phyloP scores from a whole-genome alignment of 768 basidiomycete species.

The Antrodiella citrinella region DNA sequence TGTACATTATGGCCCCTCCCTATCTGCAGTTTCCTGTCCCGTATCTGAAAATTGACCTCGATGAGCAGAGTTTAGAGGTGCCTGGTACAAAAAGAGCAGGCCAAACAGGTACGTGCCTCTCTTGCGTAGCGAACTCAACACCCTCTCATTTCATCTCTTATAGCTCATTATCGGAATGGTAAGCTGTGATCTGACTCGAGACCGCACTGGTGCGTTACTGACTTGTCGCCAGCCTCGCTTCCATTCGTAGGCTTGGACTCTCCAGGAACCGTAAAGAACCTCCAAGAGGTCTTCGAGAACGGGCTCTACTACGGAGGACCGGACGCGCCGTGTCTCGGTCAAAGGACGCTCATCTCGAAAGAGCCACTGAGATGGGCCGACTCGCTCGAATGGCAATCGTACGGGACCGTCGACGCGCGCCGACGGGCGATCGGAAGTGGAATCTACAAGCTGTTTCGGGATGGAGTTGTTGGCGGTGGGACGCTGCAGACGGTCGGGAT shows the following conservation, averaged over 20 bases:
- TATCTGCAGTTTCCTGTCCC: not conserved
- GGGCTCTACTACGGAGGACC: constrained; percentile 45
- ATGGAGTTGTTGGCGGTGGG: constrained; percentile 51
- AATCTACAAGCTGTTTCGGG: constrained; percentile 53
- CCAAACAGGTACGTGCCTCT: constrained; percentile 48
- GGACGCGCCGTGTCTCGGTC: constrained; percentile 54
- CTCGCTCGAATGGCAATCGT: constrained; percentile 69
- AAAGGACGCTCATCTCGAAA: constrained; percentile 54
- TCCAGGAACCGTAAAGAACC: constrained; percentile 42
- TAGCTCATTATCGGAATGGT: constrained; percentile 75
- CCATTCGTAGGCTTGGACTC: constrained; percentile 45
- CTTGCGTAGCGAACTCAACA: not conserved
- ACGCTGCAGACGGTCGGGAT: constrained; percentile 73
- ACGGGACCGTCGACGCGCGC: constrained; percentile 61
- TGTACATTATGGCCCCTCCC: too few relatives aligned
- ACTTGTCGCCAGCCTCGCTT: constrained; percentile 38
- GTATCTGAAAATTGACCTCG: not conserved
- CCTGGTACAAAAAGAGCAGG: constrained; percentile 77
- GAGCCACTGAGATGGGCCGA: constrained; percentile 64
- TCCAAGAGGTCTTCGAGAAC: constrained; percentile 58
- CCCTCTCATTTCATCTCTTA: constrained; percentile 8
- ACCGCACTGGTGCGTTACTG: not conserved
- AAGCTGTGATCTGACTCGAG: constrained; percentile 14
- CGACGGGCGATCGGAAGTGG: constrained; percentile 74
- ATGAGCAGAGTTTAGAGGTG: constrained; percentile 50